Conservation (phyloP, 1,139 yeast genomes). For the Zygoascus sp. region DNA sequence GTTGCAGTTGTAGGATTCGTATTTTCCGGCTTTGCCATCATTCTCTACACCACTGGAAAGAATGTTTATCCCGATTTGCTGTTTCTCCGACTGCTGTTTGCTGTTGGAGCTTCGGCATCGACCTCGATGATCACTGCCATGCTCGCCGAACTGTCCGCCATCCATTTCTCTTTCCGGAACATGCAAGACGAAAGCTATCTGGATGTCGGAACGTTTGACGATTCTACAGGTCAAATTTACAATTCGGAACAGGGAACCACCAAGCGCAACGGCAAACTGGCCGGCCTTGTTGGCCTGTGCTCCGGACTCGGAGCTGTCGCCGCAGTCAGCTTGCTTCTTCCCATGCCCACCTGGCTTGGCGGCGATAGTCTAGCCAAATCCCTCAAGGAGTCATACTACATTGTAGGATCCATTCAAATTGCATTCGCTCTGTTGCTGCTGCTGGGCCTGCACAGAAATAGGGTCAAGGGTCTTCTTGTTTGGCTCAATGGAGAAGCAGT, state of each 20-base stretch:
- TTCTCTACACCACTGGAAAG: constrained; percentile 46
- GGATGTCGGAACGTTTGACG: neutral
- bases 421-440: constrained; percentile 39
- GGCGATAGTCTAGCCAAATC: constrained; percentile 39
- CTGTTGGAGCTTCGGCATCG: constrained; percentile 54
- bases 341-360: constrained; percentile 56
- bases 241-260: constrained; percentile 3
- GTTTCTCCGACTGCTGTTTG: constrained; percentile 51
- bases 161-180: constrained; percentile 13
- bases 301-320: constrained; percentile 63
- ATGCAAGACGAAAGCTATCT: constrained; percentile 8
- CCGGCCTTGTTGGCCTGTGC: constrained; percentile 58
- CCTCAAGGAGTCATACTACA: constrained; percentile 45
- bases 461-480: constrained; percentile 31
- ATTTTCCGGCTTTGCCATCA: constrained; percentile 45
- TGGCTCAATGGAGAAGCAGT: constrained; percentile 27
- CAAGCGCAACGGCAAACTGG: constrained; percentile 47
- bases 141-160: constrained; percentile 49
- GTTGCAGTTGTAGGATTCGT: constrained; percentile 45
- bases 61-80: constrained; percentile 49
- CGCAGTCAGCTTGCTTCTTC: constrained; percentile 64
- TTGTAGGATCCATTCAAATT: constrained; percentile 46
- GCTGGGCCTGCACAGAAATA: constrained; percentile 47
- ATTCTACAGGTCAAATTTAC: neutral
- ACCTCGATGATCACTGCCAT: constrained; percentile 46